Base-by-base conservation (phyloP, 1,139 yeast species). In the Williopsis jadinii region DNA sequence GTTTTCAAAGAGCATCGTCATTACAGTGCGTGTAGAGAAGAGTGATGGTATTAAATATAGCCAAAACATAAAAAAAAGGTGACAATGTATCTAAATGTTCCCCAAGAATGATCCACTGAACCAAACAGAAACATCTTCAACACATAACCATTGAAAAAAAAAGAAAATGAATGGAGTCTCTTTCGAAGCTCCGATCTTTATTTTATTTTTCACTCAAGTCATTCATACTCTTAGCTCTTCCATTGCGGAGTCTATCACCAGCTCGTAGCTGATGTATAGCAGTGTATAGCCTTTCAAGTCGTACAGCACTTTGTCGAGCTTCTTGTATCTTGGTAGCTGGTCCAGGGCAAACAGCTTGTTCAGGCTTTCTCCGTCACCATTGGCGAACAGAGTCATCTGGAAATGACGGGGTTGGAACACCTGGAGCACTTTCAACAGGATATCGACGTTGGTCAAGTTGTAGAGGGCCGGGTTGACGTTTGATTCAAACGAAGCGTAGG, bases 401-500 rank as follows among this genome's bases (percentile, higher is more conserved):
- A 90, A 86, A 56, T 77, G 80, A 26, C 79, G 77, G 3, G 97
- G 97, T 44, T 70, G 71, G 62, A 90, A 84, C 36, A 84, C 73
- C 11, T 62, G 56, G 50, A 88, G 68, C 5, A 88, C 81, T 38
- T 74, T 74, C 40, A 66, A 56, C 51, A 80, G 61, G 8, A 85
- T 79, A 14, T 71, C 72, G 29, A 68, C 56, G 52, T 80, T 74
- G 38, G 70, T 64, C 38, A 73, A 60, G 12, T 68, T 64, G 33
- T 60, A 60, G 41, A 62, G 61, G 12, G 67, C 62, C 5, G 76
- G 66, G 10, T 82, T 78, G 38, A 80, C 86, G 60, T 86, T 92
- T 14, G 97, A 80, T 61, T 92, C 97, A 63, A 90, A 92, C 12
- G 95, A 85, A 11, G 97, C 97, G 63, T 92, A 92, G 3, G 96